A percentile compares a stretch with the other conserved stretches of the same genome.
Conservation (phyloP, 805 yeast genomes). For the Sugiyamaella floridensis region DNA sequence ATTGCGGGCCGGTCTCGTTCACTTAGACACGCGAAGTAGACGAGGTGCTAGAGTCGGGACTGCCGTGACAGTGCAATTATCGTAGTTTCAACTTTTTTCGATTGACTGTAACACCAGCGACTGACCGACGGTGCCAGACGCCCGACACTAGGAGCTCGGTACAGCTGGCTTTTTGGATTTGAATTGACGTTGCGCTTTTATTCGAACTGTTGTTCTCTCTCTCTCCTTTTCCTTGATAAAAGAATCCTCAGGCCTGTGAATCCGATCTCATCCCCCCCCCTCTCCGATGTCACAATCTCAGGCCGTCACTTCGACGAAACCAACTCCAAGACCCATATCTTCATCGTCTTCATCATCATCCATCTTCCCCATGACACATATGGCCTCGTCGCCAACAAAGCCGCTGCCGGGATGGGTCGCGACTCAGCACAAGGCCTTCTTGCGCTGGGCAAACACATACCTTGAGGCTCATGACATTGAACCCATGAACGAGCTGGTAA, state of each 20-base stretch:
- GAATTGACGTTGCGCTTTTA: no score
- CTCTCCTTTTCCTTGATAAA: no score
- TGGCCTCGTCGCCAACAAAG: neutral
- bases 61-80: no score
- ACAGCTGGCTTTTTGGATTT: no score
- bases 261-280: neutral
- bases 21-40: no score
- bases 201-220: no score
- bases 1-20: no score
- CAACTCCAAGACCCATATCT: neutral
- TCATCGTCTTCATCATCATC: neutral
- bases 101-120: no score
- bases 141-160: no score
- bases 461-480: conserved; percentile 23
- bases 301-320: neutral
- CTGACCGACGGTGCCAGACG: no score
- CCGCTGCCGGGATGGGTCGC: conserved; percentile 35
- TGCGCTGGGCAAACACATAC: conserved; percentile 35
- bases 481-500: conserved; percentile 23
- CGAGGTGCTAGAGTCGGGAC: no score
- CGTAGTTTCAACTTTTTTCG: no score
- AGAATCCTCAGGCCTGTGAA: neutral
- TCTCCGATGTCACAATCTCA: neutral
- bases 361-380: neutral
- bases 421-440: conserved; percentile 34